phyloP scores from a whole-genome alignment of 73 alveolate species.

The Symbiodinium natans region DNA sequence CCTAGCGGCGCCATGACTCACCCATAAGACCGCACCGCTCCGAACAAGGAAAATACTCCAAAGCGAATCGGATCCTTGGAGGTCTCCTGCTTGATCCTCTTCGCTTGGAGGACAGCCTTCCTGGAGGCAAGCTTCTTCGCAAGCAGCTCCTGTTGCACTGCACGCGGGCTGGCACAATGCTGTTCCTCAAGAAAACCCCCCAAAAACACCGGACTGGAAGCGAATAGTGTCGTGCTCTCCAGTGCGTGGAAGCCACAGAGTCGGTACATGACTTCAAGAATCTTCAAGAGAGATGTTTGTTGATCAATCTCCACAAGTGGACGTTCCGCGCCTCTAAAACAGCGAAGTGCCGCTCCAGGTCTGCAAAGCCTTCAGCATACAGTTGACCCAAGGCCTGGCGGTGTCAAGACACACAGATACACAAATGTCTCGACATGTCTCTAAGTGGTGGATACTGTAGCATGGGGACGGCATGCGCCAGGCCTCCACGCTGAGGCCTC shows the following conservation, averaged over 20 bases:
- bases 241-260: too few relatives aligned
- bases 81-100: neutral
- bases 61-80: neutral
- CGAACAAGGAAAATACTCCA: too few relatives aligned
- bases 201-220: too few relatives aligned
- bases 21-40: too few relatives aligned
- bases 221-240: too few relatives aligned
- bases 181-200: too few relatives aligned
- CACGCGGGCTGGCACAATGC: too few relatives aligned
- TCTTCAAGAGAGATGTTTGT: neutral
- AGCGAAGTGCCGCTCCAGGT: constrained; percentile 62
- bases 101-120: constrained; percentile 11
- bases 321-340: constrained; percentile 21
- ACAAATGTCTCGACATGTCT: neutral
- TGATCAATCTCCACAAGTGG: neutral
- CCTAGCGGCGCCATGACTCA: too few relatives aligned
- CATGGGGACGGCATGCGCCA: neutral
- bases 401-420: neutral
- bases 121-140: constrained; percentile 39
- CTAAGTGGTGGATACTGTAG: neutral
- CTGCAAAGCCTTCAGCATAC: constrained; percentile 83
- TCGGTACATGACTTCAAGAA: too few relatives aligned
- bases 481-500: constrained; percentile 58
- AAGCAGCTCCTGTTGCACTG: constrained; percentile 10
- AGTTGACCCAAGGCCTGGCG: constrained; percentile 40